Evolutionary conservation across 1,284 basidiomycete species (phyloP), one percentile per base, ranked within the genome.

Genomic region (Rhodotorula sp.): DNA sequence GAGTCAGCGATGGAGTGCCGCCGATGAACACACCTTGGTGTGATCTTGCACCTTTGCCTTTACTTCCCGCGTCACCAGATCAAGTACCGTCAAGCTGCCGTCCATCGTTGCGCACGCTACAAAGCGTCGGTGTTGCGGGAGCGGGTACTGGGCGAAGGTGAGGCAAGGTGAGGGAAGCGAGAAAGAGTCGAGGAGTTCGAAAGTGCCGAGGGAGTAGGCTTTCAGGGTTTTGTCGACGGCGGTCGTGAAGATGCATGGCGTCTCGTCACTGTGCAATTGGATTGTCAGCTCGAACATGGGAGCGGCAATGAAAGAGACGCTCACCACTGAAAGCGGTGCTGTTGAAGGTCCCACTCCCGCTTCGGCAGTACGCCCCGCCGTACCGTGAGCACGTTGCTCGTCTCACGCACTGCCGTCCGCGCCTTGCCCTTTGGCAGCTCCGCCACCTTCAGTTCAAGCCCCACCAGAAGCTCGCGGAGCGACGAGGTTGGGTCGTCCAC

Each of bases 191-290:
- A 76, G 69, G 9, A 77, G 59, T 15, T 67, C 62, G 59, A 67
- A 71, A 5, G 60, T 55, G 20, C 56, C 30, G 10, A 50, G 50
- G 6, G 63, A 65, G 48, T 63, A 67, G 37, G 77, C 53, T 53
- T 70, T 74, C 62, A 77, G 59, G 10, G 74, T 69, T 18, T 71
- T 68, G 67, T 76, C 77, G 31, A 76, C 75, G 1, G 73, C 68
- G 20, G 74, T 69, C 6, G 74, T 76, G 46, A 74, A 66, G 44
- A 78, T 57, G 62, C 75, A 76, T 0, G 62, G 67, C 26, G 68
- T 48, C 16, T 59, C 44, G 31, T 64, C 52, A 54, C 66, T 70
- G 54, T 7, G 28, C 2, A 53, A 5, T n/a, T 15, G 15, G 26
- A 18, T 24, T 0, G 7, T 37, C 51, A 48, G 22, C 30, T 15